Evolutionary conservation across 2,329 filamentous ascomycete species (phyloP).

Genomic region (Fusarium zealandicum): DNA sequence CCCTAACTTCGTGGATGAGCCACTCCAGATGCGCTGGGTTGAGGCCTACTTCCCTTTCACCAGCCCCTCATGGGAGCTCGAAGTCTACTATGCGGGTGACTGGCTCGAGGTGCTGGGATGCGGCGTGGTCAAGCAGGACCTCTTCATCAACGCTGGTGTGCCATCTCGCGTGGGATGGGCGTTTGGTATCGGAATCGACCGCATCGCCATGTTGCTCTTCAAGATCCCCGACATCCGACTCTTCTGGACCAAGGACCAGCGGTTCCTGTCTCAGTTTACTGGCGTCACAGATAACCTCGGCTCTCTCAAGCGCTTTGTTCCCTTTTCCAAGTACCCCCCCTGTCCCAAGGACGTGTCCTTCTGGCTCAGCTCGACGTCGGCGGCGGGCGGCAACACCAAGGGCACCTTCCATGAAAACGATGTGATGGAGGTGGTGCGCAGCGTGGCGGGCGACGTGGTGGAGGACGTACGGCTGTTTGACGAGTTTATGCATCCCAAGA

Average conservation of each 20-base stretch:
- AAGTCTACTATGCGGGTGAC: constrained; percentile 91
- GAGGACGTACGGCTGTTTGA: constrained; percentile 89
- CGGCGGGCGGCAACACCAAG: constrained; percentile 57
- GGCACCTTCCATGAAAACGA: constrained; percentile 87
- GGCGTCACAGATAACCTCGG: constrained; percentile 62
- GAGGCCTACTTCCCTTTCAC: constrained; percentile 99
- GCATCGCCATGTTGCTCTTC: constrained; percentile 97
- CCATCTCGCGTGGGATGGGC: constrained; percentile 87
- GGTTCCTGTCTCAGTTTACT: constrained; percentile 87
- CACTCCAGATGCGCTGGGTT: constrained; percentile 88
- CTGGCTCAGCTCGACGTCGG: constrained; percentile 69
- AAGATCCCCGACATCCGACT: constrained; percentile 94
- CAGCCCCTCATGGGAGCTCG: constrained; percentile 92
- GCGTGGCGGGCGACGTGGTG: constrained; percentile 80
- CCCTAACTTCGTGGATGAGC: constrained; percentile 65
- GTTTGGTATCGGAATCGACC: constrained; percentile 91
- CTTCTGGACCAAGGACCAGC: constrained; percentile 88
- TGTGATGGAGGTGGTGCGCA: constrained; percentile 92
- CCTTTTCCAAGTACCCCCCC: constrained; percentile 90
- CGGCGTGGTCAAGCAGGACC: constrained; percentile 83
- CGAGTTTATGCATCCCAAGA: constrained; percentile 88
- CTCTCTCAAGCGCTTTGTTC: constrained; percentile 70
- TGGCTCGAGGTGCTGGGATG: constrained; percentile 98
- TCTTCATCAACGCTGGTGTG: constrained; percentile 79
- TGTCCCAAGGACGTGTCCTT: constrained; percentile 95